These are phyloP conservation scores for Candida dajiaensis DNA, from an alignment of 805 yeast genomes.

Conservation along the genomic window DNA sequence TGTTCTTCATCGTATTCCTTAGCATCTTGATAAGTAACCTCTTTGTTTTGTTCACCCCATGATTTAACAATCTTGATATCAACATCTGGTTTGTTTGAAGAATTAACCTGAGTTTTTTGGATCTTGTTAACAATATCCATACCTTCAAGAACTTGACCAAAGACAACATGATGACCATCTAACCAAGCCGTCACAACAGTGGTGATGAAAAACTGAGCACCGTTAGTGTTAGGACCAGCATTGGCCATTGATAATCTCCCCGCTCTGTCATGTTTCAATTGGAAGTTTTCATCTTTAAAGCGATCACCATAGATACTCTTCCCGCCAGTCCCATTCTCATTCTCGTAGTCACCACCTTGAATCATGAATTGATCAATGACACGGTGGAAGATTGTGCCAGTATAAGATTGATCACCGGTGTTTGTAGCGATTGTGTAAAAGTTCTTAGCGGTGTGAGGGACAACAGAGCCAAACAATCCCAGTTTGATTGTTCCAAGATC, in stretches of 20 bases:
- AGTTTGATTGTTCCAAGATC: slow-evolving; percentile 35
- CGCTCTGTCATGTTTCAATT: slow-evolving; percentile 60
- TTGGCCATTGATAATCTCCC: slow-evolving; percentile 72
- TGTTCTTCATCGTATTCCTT: slow-evolving; percentile 18
- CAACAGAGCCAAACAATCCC: slow-evolving; percentile 61
- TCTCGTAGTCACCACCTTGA: slow-evolving; percentile 84
- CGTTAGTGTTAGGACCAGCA: slow-evolving; percentile 61
- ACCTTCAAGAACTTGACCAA: slow-evolving; percentile 72
- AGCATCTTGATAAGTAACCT: slow-evolving; percentile 13
- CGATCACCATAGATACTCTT: slow-evolving; percentile 68
- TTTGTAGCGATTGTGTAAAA: slow-evolving; percentile 42
- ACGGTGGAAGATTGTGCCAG: slow-evolving; percentile 63
- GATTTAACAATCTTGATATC: slow-evolving; percentile 36
- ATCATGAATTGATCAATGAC: slow-evolving; percentile 70
- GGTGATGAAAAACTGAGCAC: slow-evolving; percentile 67
- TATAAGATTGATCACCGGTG: slow-evolving; percentile 35
- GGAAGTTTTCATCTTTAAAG: slow-evolving; percentile 73
- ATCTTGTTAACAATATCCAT: slow-evolving; percentile 54
- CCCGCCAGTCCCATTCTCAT: slow-evolving; percentile 67
- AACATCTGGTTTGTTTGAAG: slow-evolving; percentile 35
- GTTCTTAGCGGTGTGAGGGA: slow-evolving; percentile 58
- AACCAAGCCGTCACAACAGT: slow-evolving; percentile 42
- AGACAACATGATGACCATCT: slow-evolving; percentile 65
- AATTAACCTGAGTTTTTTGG: slow-evolving; percentile 47
- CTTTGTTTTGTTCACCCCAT: slow-evolving; percentile 23